A percentile compares a stretch with the other conserved stretches of the same genome.
phyloP scores from a whole-genome alignment of 139 green algal genomes.

The Ettlia oleoabundans region DNA sequence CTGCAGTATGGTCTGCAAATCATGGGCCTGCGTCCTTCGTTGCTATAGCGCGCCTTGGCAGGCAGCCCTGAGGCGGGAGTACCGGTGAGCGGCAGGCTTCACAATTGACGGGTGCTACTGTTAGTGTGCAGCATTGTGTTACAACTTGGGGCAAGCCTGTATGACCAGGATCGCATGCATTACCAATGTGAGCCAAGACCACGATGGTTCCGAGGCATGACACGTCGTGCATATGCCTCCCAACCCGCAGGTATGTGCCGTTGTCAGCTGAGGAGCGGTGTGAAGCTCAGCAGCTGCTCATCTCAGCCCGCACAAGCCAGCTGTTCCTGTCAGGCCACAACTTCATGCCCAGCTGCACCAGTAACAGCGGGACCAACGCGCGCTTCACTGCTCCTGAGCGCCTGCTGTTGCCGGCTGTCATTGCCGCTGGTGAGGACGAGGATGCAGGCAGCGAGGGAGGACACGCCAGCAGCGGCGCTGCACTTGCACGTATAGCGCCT shows the following conservation, averaged over 20 bases:
- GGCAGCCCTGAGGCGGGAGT: neutral
- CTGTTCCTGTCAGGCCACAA: neutral
- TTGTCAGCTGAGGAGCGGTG: neutral
- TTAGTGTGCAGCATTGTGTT: too few species aligned
- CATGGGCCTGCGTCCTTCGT: too few species aligned
- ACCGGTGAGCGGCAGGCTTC: neutral
- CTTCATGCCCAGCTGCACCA: neutral
- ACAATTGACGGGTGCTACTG: too few species aligned
- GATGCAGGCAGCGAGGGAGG: neutral
- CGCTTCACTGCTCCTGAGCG: slow-evolving; percentile 18
- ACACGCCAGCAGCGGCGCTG: too few species aligned
- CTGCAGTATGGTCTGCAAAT: neutral
- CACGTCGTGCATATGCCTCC: too few species aligned
- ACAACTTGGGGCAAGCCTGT: too few species aligned
- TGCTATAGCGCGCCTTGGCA: too few species aligned
- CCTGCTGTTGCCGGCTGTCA: neutral
- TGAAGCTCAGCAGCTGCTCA: neutral
- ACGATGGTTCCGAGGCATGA: too few species aligned
- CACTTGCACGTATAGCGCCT: too few species aligned
- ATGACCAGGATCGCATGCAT: neutral
- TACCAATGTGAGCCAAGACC: neutral
- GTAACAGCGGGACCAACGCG: neutral
- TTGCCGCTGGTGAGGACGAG: neutral
- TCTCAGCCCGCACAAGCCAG: slow-evolving; percentile 2
- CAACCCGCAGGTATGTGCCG: neutral